Conservation (phyloP, 495 filamentous ascomycete species). For the Annulohypoxylon bovei region DNA sequence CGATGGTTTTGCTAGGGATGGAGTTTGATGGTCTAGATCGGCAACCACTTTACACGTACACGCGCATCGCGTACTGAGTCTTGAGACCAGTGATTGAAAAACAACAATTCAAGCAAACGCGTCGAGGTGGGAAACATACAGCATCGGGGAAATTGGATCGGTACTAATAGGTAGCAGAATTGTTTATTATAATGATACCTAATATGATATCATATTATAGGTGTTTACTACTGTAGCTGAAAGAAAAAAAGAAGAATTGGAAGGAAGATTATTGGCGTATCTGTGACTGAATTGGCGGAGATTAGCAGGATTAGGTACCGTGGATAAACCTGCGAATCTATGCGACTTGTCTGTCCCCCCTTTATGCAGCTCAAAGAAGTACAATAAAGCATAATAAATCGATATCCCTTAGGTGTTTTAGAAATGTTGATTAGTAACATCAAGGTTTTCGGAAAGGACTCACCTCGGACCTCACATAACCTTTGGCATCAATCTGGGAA, state of each 20-base stretch:
- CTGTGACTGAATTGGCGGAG: conserved; percentile 7
- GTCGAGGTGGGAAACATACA: neutral
- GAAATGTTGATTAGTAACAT: neutral
- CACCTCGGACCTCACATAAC: neutral
- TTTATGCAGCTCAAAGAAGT: conserved; percentile 9
- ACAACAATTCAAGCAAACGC: neutral
- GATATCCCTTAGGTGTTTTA: neutral
- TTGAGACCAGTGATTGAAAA: neutral
- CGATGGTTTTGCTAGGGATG: neutral
- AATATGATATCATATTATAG: conserved; percentile 11
- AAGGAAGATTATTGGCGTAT: neutral
- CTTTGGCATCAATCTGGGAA: neutral
- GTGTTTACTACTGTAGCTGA: too few species aligned
- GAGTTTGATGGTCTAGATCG: neutral
- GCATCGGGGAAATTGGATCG: neutral
- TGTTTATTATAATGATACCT: neutral
- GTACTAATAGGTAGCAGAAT: neutral
- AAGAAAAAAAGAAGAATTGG: neutral
- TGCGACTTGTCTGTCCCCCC: conserved; percentile 3
- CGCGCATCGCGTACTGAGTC: neutral
- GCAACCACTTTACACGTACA: conserved; percentile 5
- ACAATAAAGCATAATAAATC: neutral
- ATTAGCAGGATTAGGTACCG: conserved; percentile 18
- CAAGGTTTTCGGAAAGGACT: neutral
- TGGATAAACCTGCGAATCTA: neutral